Base-by-base conservation (phyloP, 805 yeast genomes). In the Cyberlindnera suaveolens region DNA sequence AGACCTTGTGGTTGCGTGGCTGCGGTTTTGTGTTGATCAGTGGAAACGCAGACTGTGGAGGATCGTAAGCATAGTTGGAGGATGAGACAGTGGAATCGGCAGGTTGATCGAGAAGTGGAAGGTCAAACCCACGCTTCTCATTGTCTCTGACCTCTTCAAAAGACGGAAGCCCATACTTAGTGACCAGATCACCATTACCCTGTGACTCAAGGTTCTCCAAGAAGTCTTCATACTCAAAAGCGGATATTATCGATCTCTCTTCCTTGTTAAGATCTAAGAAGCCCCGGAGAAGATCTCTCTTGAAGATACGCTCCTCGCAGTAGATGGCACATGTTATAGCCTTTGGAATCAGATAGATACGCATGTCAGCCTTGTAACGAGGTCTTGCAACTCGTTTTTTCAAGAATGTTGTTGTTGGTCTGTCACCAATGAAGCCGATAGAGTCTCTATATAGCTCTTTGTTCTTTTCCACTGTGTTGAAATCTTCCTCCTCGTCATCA, bases 331-430 rank as follows among this genome's bases (percentile, higher is more conserved):
- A 65, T 42, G 65, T 54, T 6, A 55, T 45, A 14, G 57, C 52
- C 20, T 68, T 60, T 4, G 82, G 81, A 6, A 78, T 60, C 16
- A 79, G 50, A 58, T 73, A 78, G n/a, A 78, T 72, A 54, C 77
- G 74, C 85, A 79, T 79, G 49, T 75, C 76, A 5, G 77, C 66
- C 54, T 79, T 79, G 58, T 79, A 79, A 30, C 85, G 59, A 11
- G 85, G 85, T 50, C 82, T 63, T 13, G 83, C 83, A 30, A 78
- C 71, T 19, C 72, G 65, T 46, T 76, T 76, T 57, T 79, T 79
- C 39, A 79, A 60, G 52, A 75, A 78, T 4, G 72, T 60, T 33
- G 77, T 69, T 23, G 70, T 62, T 2, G 78, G 75, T 29, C 65
- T 60, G 38, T 72, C 75, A 20, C 70, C 70, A 2, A 53, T 48